phyloP scores from a whole-genome alignment of 257 asterid species.

The Solanum sitiens region DNA sequence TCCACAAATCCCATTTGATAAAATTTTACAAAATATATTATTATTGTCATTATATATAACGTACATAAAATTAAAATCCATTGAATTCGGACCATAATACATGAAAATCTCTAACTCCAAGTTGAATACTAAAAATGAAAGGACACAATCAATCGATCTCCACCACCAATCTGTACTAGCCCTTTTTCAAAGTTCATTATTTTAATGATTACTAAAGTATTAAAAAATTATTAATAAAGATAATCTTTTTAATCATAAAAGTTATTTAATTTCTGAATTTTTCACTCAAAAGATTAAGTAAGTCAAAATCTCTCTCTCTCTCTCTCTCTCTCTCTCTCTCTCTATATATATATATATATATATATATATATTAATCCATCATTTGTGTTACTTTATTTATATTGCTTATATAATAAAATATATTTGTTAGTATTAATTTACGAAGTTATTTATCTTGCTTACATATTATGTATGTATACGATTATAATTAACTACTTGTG shows the following conservation, averaged over 20 bases:
- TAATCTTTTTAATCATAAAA: neutral
- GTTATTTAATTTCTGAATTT: no score
- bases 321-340: no score
- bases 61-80: neutral
- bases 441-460: neutral
- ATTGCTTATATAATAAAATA: neutral
- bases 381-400: neutral
- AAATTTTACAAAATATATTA: no score
- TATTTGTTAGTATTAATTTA: neutral
- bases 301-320: no score
- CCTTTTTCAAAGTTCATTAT: neutral
- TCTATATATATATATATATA: no score
- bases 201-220: neutral
- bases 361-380: no score
- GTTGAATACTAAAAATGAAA: neutral
- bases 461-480: neutral
- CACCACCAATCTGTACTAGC: neutral
- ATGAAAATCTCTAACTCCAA: neutral
- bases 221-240: no score
- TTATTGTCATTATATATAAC: no score
- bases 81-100: neutral
- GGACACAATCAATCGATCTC: neutral
- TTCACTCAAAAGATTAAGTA: no score
- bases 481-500: neutral
- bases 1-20: accelerated